These are phyloP conservation scores for Chlorociboria aeruginascens DNA, from an alignment of 495 filamentous ascomycete species.

Conservation along the genomic window DNA sequence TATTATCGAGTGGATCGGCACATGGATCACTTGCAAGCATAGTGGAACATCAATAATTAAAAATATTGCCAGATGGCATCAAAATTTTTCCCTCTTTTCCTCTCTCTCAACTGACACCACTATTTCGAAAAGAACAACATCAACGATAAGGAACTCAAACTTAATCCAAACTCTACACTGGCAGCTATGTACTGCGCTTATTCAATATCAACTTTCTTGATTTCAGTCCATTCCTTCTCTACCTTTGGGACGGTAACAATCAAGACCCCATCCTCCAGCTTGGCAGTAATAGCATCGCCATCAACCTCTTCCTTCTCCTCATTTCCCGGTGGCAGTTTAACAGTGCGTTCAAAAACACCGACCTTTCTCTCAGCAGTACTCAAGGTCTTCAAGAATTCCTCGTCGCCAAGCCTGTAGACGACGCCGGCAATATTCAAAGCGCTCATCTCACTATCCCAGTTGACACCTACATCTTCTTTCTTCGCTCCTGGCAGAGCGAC, in stretches of 20 bases:
- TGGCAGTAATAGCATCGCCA: conserved; percentile 54
- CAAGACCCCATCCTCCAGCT: conserved; percentile 47
- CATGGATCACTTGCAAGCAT: too few relatives aligned
- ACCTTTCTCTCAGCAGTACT: conserved; percentile 53
- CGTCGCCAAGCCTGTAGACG: conserved; percentile 56
- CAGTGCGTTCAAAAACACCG: conserved; percentile 60
- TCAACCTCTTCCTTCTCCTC: conserved; percentile 47
- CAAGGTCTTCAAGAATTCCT: conserved; percentile 56
- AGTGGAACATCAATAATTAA: neutral
- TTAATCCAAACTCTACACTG: neutral
- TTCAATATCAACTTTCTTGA: conserved; percentile 48
- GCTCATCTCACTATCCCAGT: conserved; percentile 57
- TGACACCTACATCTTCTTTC: conserved; percentile 65
- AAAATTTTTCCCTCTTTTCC: neutral
- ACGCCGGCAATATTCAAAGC: conserved; percentile 57
- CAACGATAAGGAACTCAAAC: neutral
- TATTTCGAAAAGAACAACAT: neutral
- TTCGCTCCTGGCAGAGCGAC: conserved; percentile 63
- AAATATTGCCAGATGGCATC: neutral
- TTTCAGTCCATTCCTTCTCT: conserved; percentile 46
- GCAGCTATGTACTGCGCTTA: conserved; percentile 16
- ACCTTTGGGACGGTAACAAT: conserved; percentile 57
- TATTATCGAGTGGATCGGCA: too few relatives aligned
- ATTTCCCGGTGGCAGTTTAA: conserved; percentile 41
- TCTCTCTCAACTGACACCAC: neutral